Base-by-base conservation (phyloP, 2,329 filamentous ascomycete species). In the Colletotrichum ledebouriae region DNA sequence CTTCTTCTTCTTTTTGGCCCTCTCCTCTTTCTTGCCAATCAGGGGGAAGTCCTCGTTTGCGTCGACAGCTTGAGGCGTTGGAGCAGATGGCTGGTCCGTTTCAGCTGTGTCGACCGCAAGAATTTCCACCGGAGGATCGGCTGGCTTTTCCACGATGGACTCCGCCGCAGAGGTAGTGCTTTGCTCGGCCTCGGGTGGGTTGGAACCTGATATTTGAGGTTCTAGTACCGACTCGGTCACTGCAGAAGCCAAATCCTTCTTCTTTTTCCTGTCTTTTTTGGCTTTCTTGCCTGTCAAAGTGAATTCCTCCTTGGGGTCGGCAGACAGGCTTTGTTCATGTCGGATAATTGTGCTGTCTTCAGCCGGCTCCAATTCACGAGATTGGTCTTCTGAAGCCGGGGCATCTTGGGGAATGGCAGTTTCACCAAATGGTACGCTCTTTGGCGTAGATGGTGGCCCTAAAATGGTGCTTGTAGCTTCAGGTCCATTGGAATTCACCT, bases 261-360 rank as follows among this genome's bases (percentile, higher is more conserved):
- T 78, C 64, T 78, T 76, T 66, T 75, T 75, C 67, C 78, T 76
- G 71, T 77, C 75, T 70, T 75, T 76, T 63, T 76, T 72, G 63
- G 75, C 73, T 61, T 70, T 71, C 63, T 73, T 74, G 42, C 70
- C 72, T 34, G 22, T 44, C 37, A 34, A 11, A n/a, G 33, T 44
- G 29, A 50, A 17, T 33, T 59, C 44, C 12, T 59, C 17, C 33
- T 52, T 29, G 7, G 10, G 25, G 33, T 11, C 49, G 25, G 33
- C 49, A 12, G 49, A n/a, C 29, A 13, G 49, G 29, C 49, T 20
- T 20, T n/a, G 9, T 25, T 52, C 49, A 29, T 29, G 25, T 29
- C 25, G 25, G 17, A 37, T 12, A n/a, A 33, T 17, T 17, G 9
- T 34, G 49, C 25, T 5, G n/a, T 34, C 49, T 25, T 52, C 22